phyloP scores from a whole-genome alignment of 163 green algal genomes.

The Chlamydomonas reinhardtii region DNA sequence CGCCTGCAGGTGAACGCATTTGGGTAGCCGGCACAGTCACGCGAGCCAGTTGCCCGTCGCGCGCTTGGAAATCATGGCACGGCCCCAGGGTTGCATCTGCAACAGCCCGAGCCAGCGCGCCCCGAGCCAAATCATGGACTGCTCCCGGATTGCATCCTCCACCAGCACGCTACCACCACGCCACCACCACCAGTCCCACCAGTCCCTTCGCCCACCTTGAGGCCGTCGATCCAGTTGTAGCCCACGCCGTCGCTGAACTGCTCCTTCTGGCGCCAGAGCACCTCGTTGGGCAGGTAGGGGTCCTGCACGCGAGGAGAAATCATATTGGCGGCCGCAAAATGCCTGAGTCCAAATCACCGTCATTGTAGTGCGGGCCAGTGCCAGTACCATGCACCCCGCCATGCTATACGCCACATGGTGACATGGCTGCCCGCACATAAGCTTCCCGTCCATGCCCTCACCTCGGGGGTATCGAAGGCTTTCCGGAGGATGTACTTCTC shows the following conservation, averaged over 20 bases:
- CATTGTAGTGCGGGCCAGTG: no score
- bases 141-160: no score
- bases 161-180: background rate
- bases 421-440: no score
- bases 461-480: constrained; percentile 94
- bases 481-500: constrained; percentile 99
- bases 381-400: no score
- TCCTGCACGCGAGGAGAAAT: background rate
- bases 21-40: no score
- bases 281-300: constrained; percentile 57
- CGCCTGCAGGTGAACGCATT: background rate
- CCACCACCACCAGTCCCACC: constrained; percentile 32
- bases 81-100: no score
- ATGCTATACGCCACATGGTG: no score
- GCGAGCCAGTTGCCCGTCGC: background rate
- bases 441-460: no score
- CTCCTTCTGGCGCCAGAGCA: constrained; percentile 98
- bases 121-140: no score
- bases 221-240: constrained; percentile 93
- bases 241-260: constrained; percentile 97
- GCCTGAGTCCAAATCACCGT: no score
- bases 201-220: constrained; percentile 79
- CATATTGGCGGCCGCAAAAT: background rate
- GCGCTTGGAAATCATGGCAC: no score
- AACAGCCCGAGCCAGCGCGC: no score